Evolutionary conservation across 805 yeast genomes (phyloP).

Genomic region (Ascoidea tarda): DNA sequence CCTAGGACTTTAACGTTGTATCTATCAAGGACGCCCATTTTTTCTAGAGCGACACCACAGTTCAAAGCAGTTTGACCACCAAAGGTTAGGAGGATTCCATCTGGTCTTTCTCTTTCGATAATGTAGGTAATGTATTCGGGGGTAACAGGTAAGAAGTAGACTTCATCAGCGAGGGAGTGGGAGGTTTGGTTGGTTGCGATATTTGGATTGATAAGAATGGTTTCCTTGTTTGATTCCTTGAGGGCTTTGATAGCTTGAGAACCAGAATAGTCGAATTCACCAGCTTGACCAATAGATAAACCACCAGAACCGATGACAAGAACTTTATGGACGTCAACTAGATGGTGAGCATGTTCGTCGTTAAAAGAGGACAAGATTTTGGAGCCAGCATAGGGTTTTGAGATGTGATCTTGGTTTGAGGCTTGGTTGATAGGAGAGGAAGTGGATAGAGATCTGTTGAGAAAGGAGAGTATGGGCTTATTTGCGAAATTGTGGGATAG

Average conservation of each 20-base stretch:
- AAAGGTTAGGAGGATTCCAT: constrained; percentile 88
- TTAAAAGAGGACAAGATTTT: constrained; percentile 40
- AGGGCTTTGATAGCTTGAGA: constrained; percentile 96
- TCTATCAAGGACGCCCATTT: constrained; percentile 86
- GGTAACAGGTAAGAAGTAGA: constrained; percentile 91
- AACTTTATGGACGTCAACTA: constrained; percentile 79
- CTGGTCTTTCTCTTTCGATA: constrained; percentile 92
- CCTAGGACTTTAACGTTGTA: constrained; percentile 92
- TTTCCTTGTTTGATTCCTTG: constrained; percentile 74
- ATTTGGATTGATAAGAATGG: constrained; percentile 87
- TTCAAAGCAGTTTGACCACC: constrained; percentile 98
- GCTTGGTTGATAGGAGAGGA: not conserved
- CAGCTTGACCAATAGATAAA: constrained; percentile 94
- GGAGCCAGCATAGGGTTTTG: constrained; percentile 40
- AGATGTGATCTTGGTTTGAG: not conserved
- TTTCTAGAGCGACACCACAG: constrained; percentile 89
- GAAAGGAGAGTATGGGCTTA: too few species aligned
- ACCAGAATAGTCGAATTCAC: constrained; percentile 95
- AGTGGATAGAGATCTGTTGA: too few species aligned
- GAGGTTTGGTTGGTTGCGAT: constrained; percentile 96
- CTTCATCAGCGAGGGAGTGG: constrained; percentile 88
- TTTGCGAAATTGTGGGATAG: too few species aligned
- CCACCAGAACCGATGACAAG: constrained; percentile 96
- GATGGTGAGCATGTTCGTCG: constrained; percentile 44
- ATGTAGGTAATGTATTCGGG: constrained; percentile 92